Evolutionary conservation across 2,329 filamentous ascomycete species (phyloP), one percentile per base, ranked within the genome.

Genomic region (Claviceps fusiformis): DNA sequence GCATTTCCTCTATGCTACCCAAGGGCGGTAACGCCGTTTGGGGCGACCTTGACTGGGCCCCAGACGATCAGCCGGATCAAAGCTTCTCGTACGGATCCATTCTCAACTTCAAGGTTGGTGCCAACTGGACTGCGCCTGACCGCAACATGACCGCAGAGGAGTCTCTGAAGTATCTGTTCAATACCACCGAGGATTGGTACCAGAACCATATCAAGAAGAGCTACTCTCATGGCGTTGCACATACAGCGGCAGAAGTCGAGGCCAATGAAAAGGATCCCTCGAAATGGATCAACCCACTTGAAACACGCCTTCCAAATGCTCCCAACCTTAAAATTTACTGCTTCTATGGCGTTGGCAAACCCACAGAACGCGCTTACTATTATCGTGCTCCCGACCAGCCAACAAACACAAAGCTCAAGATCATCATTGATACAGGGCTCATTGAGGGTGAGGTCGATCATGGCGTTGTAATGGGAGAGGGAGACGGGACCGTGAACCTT

Each of bases 221-320:
- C 66, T 98, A 95, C 71, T 96, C 91, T 1, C 86, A 90, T 55
- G 93, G 92, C 13, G 77, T 98, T 31, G 93, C 93, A 0, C 85
- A 89, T 59, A 93, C 87, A 0, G 75, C 74, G 7, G 79, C 79
- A 10, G 86, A 95, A 69, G 89, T 98, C 0, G 86, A 95, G 64
- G 82, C 79, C 53, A 93, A 93, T 66, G 85, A 91, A 63, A 70
- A 81, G n/a, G 79, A 88, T 59, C 82, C 81, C 2, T 76, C 73
- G 52, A 98, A 95, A 67, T 98, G 93, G 93, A 82, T 95, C 58
- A 98, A 98, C 65, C 93, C 93, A 0, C 80, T 97, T 1, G 92
- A 97, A 68, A 87, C 89, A 0, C 81, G 92, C 2, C 76, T 97
- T 0, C 93, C 93, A 0, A 76, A 89, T 24, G 92, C 93, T 1